A percentile compares a stretch with the other conserved stretches of the same genome.
Conservation (phyloP, 345 rosid genomes). For the Lenwebbia sp. region DNA sequence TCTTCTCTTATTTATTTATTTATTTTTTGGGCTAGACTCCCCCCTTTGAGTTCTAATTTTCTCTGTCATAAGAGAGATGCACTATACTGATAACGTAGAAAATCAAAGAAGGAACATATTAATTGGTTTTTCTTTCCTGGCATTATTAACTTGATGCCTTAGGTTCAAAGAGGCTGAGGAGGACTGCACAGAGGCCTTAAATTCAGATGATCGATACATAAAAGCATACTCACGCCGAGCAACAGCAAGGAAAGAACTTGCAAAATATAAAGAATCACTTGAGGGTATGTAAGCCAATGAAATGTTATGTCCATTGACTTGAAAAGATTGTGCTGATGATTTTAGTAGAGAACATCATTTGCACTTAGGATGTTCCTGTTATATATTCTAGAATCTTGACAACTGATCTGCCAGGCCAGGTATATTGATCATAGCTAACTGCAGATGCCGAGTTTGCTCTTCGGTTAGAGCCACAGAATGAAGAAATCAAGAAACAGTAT, state of each 20-base stretch:
- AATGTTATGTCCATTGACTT: not conserved
- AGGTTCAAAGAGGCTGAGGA: constrained; percentile 82
- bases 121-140: not conserved
- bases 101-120: not conserved
- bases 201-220: constrained; percentile 76
- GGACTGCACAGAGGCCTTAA: constrained; percentile 91
- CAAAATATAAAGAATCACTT: constrained; percentile 62
- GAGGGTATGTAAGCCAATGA: constrained; percentile 39
- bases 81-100: not conserved
- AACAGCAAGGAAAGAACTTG: constrained; percentile 73
- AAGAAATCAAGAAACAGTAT: constrained; percentile 75
- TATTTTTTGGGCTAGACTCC: not conserved
- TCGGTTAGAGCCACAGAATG: constrained; percentile 78
- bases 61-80: not conserved
- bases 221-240: constrained; percentile 95
- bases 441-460: constrained; percentile 90
- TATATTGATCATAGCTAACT: constrained; percentile 7
- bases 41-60: not conserved
- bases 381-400: not conserved
- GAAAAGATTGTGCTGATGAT: not conserved
- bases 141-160: not conserved
- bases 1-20: no score
- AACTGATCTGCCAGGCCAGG: not conserved
- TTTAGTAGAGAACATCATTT: not conserved
- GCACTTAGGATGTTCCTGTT: constrained; percentile 6